Percentiles rank a stretch among this genome's conserved stretches.
These are phyloP conservation scores for Polytrichum commune DNA, from an alignment of 225 moss, liverwort and hornwort species.

Conservation along the genomic window DNA sequence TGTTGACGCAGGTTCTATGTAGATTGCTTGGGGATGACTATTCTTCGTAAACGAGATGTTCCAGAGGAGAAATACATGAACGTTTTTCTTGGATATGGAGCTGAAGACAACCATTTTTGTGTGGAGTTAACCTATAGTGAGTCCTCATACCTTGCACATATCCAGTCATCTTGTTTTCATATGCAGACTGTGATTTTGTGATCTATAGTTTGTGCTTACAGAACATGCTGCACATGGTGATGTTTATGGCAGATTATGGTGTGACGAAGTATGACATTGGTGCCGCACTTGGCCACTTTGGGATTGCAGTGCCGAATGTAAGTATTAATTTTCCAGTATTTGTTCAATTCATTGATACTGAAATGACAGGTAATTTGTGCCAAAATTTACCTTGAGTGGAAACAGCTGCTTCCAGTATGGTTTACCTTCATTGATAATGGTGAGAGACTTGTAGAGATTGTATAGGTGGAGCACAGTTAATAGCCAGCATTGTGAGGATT, in stretches of 20 bases:
- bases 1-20: constrained; percentile 25
- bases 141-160: constrained; percentile 1
- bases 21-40: constrained; percentile 45
- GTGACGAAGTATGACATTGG: constrained; percentile 26
- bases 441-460: background rate
- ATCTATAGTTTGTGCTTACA: no score
- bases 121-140: constrained; percentile 28
- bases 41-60: constrained; percentile 34
- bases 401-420: no score
- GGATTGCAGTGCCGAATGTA: constrained; percentile 33
- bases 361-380: no score
- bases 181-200: no score
- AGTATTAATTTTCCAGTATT: background rate
- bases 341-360: background rate
- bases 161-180: no score
- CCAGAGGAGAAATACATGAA: constrained; percentile 39
- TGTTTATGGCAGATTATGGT: constrained; percentile 30
- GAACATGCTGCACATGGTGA: no score
- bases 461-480: no score
- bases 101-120: constrained; percentile 29
- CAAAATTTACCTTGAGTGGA: no score
- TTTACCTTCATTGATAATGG: background rate
- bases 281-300: constrained; percentile 27
- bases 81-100: constrained; percentile 29
- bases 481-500: no score